Evolutionary conservation across 495 filamentous ascomycete species (phyloP), one percentile per base, ranked within the genome.

Genomic region (Annulohypoxylon nitens): DNA sequence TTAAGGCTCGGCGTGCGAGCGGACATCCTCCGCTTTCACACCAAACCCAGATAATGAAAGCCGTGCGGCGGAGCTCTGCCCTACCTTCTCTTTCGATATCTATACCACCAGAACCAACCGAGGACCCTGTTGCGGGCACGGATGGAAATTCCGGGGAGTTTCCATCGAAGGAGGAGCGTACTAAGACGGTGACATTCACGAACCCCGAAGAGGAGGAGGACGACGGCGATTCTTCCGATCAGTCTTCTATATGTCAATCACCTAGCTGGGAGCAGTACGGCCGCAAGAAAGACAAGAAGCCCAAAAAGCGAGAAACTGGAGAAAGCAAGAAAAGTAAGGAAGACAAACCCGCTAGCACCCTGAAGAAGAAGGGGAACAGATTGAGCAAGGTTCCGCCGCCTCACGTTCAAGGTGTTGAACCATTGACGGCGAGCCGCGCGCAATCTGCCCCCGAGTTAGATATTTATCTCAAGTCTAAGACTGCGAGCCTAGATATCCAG

Each of bases 191-290:
- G 60, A 83, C 82, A 36, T 85, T 84, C 25, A 77, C 83, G 9
- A 76, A 71, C 26, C 79, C 79, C 26, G 68, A 69, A 11, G 74
- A 69, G 43, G 67, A 71, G 41, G 79, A 82, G 11, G 75, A 81
- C 36, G 78, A 75, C 50, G 79, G 80, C 57, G 67, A 71, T 61
- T 78, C 79, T 77, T 86, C 85, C 8, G 84, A 84, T 55, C 78
- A 83, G 39, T 86, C 84, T 14, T 87, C 86, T 2, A 87, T 88
- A 51, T 88, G 86, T 61, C 86, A 87, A 57, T 88, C 86, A 3
- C 86, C 86, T 12, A 87, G 84, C 57, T 87, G 86, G 86, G 86
- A 86, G 57, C 81, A 83, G 51, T 82, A 85, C 66, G 78, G 80
- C 6, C 79, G 83, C 37, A 84, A 83, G 75, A 85, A 85, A 67